phyloP scores from a whole-genome alignment of 805 yeast species.

The Yamadazyma olivae region DNA sequence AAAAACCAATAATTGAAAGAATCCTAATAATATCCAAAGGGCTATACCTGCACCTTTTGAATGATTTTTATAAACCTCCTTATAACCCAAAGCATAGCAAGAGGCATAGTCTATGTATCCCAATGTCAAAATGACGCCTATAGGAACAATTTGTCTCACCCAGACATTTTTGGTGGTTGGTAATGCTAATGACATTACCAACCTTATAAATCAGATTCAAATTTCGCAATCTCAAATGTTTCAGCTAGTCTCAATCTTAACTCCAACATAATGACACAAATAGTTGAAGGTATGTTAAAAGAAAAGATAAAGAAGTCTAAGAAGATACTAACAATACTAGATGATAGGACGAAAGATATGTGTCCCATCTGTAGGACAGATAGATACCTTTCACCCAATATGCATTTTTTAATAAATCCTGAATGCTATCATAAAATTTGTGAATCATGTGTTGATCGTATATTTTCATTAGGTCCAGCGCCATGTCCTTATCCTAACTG shows the following conservation, averaged over 20 bases:
- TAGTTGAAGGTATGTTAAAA: constrained; percentile 3
- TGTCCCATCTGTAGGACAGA: constrained; percentile 98
- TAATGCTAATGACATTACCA: too few species aligned
- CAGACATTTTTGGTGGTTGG: constrained; percentile 2
- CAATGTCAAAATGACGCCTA: constrained; percentile 21
- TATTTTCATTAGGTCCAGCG: constrained; percentile 91
- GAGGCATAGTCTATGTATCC: constrained; percentile 45
- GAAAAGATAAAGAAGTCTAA: neutral
- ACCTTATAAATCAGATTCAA: too few species aligned
- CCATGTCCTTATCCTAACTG: constrained; percentile 95
- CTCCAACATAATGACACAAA: neutral
- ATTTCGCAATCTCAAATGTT: too few species aligned
- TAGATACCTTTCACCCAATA: constrained; percentile 87
- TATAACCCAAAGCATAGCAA: constrained; percentile 44
- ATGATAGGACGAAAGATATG: constrained; percentile 66
- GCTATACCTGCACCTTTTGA: constrained; percentile 31
- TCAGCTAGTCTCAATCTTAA: too few species aligned
- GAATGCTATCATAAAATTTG: constrained; percentile 98
- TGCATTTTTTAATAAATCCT: constrained; percentile 89
- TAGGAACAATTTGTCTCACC: constrained; percentile 20
- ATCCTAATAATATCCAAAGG: constrained; percentile 29
- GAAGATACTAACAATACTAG: constrained; percentile 17
- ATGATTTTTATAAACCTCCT: constrained; percentile 27
- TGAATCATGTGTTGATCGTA: constrained; percentile 94
- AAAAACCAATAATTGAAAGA: constrained; percentile 18